Conservation (phyloP, 352 stramenopile genomes). For the Globisporangium viniferum region DNA sequence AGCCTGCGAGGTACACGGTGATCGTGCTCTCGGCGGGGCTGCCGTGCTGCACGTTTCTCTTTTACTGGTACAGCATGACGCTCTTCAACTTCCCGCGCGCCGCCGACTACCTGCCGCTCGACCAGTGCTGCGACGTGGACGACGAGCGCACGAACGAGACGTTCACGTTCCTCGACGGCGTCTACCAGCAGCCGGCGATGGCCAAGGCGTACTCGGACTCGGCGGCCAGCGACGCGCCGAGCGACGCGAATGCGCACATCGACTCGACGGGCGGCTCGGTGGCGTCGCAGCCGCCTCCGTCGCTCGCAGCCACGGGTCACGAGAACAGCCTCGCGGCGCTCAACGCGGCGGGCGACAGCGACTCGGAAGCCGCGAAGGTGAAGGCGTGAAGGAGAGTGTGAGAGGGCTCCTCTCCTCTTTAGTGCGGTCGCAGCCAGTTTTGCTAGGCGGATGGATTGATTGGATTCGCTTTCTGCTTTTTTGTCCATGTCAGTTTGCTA, state of each 20-base stretch:
- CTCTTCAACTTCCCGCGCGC: conserved; percentile 45
- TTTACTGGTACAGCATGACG: conserved; percentile 60
- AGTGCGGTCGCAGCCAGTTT: neutral
- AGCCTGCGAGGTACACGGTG: conserved; percentile 43
- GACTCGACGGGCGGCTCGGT: conserved; percentile 24
- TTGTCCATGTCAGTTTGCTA: neutral
- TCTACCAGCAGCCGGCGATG: conserved; percentile 73
- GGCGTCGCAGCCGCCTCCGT: conserved; percentile 24
- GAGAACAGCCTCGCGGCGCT: conserved; percentile 38
- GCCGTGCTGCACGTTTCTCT: conserved; percentile 55
- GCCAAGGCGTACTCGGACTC: conserved; percentile 22
- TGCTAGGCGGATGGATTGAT: neutral
- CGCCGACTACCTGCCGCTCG: conserved; percentile 51
- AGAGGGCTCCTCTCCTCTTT: neutral
- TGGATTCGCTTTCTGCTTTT: neutral
- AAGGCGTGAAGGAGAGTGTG: conserved; percentile 3
- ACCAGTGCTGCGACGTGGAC: conserved; percentile 66
- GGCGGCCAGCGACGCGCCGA: neutral
- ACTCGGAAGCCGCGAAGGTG: conserved; percentile 13
- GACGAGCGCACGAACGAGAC: conserved; percentile 44
- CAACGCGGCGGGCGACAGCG: conserved; percentile 35
- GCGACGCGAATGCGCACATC: conserved; percentile 18
- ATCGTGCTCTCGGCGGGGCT: conserved; percentile 39
- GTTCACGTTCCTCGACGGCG: conserved; percentile 61
- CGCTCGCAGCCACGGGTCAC: conserved; percentile 24